A percentile compares a stretch with the other conserved stretches of the same genome.
Conservation (phyloP, 441 rosid species). For the Pelargonium australe region DNA sequence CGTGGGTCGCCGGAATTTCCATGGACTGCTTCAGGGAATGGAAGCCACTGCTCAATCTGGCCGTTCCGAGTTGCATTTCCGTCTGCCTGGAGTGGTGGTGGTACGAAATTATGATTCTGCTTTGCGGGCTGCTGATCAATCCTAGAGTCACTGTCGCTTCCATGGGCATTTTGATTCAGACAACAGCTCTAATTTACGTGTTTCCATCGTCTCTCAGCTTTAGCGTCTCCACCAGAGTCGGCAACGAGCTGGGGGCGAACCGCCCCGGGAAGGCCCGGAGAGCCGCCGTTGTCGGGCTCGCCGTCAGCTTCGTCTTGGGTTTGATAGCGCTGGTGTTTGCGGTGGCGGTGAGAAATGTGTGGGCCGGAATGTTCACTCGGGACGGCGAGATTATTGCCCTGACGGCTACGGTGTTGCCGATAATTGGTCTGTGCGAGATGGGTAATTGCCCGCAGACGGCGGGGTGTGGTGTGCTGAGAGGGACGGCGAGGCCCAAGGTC, state of each 20-base stretch:
- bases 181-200: slow-evolving; percentile 77
- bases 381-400: slow-evolving; percentile 54
- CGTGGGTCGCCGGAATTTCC: slow-evolving; percentile 45
- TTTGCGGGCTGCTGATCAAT: slow-evolving; percentile 56
- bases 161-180: slow-evolving; percentile 90
- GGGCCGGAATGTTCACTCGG: slow-evolving; percentile 73
- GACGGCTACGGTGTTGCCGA: slow-evolving; percentile 66
- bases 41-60: slow-evolving; percentile 48
- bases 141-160: slow-evolving; percentile 81
- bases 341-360: slow-evolving; percentile 44
- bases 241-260: slow-evolving; percentile 77
- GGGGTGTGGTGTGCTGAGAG: slow-evolving; percentile 78
- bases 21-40: slow-evolving; percentile 58
- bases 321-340: slow-evolving; percentile 52
- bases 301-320: slow-evolving; percentile 55
- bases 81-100: slow-evolving; percentile 99
- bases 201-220: slow-evolving; percentile 88
- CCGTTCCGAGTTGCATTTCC: slow-evolving; percentile 79
- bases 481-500: slow-evolving; percentile 74
- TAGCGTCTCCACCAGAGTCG: slow-evolving; percentile 82
- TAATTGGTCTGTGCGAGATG: slow-evolving; percentile 79
- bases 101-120: slow-evolving; percentile 88
- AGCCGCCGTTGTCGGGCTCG: slow-evolving; percentile 63
- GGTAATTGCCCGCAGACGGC: slow-evolving; percentile 96
- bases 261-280: slow-evolving; percentile 55